A percentile compares a stretch with the other conserved stretches of the same genome.
Conservation (phyloP, 805 yeast genomes). For the Candida lessepsii region DNA sequence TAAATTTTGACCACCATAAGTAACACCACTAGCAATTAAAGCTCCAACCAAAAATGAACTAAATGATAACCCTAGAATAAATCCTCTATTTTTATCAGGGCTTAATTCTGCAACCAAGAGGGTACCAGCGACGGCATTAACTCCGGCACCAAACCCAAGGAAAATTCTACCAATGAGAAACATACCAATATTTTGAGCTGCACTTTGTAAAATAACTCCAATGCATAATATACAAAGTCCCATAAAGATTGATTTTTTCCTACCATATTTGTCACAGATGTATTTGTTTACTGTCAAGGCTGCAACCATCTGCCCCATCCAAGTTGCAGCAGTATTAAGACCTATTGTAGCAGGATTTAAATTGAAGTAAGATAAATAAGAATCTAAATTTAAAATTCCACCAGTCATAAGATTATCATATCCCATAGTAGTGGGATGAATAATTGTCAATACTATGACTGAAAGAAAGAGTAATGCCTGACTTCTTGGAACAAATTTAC, state of each 20-base stretch:
- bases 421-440: conserved; percentile 14
- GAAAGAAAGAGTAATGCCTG: conserved; percentile 4
- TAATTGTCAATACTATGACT: conserved; percentile 6
- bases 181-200: conserved; percentile 34
- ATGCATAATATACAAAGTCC: conserved; percentile 24
- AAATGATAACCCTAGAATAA: conserved; percentile 43
- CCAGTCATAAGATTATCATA: conserved; percentile 14
- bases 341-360: conserved; percentile 14
- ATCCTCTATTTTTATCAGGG: conserved; percentile 42
- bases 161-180: conserved; percentile 40
- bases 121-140: conserved; percentile 42
- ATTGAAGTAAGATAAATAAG: conserved; percentile 10
- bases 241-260: conserved; percentile 29
- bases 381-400: conserved; percentile 12
- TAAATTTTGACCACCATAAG: conserved; percentile 19
- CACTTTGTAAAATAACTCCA: conserved; percentile 39
- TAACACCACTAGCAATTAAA: conserved; percentile 44
- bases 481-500: conserved; percentile 12
- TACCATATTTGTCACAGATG: conserved; percentile 34
- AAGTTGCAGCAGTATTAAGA: conserved; percentile 13
- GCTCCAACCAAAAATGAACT: conserved; percentile 52
- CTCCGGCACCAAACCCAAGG: conserved; percentile 44
- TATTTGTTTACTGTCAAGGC: conserved; percentile 16
- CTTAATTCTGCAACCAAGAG: conserved; percentile 48
- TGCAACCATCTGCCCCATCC: conserved; percentile 14